Conservation (phyloP, 2,329 filamentous ascomycete species). For the Alternaria solani region DNA sequence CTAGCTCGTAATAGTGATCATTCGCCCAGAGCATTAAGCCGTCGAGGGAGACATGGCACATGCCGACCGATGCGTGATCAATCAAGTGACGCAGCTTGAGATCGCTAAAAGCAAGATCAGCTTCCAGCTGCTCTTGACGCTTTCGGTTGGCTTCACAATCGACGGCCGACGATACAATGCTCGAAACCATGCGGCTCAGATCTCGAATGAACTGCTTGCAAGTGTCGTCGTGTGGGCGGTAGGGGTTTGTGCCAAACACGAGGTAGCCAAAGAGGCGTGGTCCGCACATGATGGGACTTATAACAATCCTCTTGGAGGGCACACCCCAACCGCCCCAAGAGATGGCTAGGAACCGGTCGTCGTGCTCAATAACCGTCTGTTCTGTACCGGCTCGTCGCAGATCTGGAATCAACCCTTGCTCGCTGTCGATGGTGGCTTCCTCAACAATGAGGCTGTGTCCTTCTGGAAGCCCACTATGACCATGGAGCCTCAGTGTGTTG, state of each 20-base stretch:
- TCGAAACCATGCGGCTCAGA: slow-evolving; percentile 43
- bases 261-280: slow-evolving; percentile 39
- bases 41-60: slow-evolving; percentile 42
- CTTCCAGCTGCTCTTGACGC: slow-evolving; percentile 43
- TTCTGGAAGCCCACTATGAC: slow-evolving; percentile 39
- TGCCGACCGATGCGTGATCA: slow-evolving; percentile 47
- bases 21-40: slow-evolving; percentile 48
- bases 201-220: slow-evolving; percentile 46
- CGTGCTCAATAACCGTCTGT: slow-evolving; percentile 33
- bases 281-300: slow-evolving; percentile 37
- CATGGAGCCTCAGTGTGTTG: slow-evolving; percentile 30
- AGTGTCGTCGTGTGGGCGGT: slow-evolving; percentile 40
- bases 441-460: slow-evolving; percentile 39
- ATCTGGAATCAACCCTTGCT: slow-evolving; percentile 40
- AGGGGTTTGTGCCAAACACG: slow-evolving; percentile 48
- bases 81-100: slow-evolving; percentile 47
- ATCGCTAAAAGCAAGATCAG: slow-evolving; percentile 46
- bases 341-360: slow-evolving; percentile 40
- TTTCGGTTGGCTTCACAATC: slow-evolving; percentile 30
- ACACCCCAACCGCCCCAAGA: slow-evolving; percentile 41
- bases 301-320: slow-evolving; percentile 36
- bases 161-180: slow-evolving; percentile 36
- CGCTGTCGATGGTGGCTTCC: slow-evolving; percentile 30
- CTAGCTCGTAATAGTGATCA: slow-evolving; percentile 44
- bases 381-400: slow-evolving; percentile 37